phyloP scores from a whole-genome alignment of 75 land plant genomes.

The Chamaecyparis obtusa region DNA sequence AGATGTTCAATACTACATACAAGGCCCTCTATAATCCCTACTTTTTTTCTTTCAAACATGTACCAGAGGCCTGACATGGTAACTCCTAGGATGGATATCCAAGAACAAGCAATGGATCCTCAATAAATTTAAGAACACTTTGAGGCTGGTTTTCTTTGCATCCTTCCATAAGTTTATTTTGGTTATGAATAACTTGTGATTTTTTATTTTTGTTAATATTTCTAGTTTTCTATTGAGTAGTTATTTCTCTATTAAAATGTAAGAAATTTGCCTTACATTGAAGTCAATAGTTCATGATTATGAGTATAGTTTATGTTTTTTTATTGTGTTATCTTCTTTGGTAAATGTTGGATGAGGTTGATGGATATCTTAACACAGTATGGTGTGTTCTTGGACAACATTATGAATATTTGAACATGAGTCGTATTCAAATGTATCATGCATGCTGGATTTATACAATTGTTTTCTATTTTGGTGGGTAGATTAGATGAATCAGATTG shows the following conservation, averaged over 20 bases:
- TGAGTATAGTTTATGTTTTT: neutral
- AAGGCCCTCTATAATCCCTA: conserved; percentile 32
- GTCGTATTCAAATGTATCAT: neutral
- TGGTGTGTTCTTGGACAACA: neutral
- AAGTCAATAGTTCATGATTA: neutral
- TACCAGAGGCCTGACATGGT: conserved; percentile 39
- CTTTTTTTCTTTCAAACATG: conserved; percentile 40
- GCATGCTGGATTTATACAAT: neutral
- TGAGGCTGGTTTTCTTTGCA: conserved; percentile 16
- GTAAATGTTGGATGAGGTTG: neutral
- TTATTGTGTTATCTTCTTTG: neutral
- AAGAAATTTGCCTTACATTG: neutral
- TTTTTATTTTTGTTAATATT: neutral
- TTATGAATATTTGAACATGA: neutral
- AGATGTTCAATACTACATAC: conserved; percentile 29
- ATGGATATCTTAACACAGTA: neutral
- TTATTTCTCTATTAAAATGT: neutral
- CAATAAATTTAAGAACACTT: conserved; percentile 35
- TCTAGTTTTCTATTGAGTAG: neutral
- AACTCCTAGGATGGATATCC: conserved; percentile 35
- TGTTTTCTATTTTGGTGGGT: neutral
- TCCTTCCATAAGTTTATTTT: neutral
- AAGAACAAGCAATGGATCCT: conserved; percentile 37
- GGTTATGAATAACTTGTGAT: neutral
- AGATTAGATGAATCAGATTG: too few relatives aligned